A percentile compares a stretch with the other conserved stretches of the same genome.
phyloP scores from a whole-genome alignment of 805 yeast species.

The Suhomyces kilbournensis region DNA sequence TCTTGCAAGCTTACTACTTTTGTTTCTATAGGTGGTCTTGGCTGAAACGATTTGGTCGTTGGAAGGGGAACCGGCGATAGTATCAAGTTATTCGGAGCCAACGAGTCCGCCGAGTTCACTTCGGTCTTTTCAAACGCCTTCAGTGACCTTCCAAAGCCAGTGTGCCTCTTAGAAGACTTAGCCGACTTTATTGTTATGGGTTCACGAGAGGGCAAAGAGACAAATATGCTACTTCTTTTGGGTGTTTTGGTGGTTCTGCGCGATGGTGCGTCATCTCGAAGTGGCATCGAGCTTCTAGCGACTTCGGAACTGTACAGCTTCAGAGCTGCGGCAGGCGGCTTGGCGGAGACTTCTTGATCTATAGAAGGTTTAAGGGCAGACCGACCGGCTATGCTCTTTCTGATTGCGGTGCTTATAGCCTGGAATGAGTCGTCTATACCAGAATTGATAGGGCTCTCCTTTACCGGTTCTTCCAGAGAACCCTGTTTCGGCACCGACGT shows the following conservation, averaged over 20 bases:
- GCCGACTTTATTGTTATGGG: constrained; percentile 25
- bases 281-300: constrained; percentile 10
- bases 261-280: constrained; percentile 13
- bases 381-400: constrained; percentile 44
- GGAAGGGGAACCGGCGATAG: constrained; percentile 13
- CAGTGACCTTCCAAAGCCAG: constrained; percentile 14
- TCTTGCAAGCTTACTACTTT: not conserved
- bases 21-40: not conserved
- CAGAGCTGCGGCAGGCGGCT: not conserved
- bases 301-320: not conserved
- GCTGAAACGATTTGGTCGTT: not conserved
- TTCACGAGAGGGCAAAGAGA: constrained; percentile 36
- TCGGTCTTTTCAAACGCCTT: constrained; percentile 15
- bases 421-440: constrained; percentile 41
- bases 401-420: constrained; percentile 45
- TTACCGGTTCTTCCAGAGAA: not conserved
- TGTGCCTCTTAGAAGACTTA: constrained; percentile 5
- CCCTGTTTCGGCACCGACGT: not conserved
- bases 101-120: constrained; percentile 10
- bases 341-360: not conserved
- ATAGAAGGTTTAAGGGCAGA: constrained; percentile 2
- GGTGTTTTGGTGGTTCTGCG: constrained; percentile 21
- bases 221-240: constrained; percentile 32
- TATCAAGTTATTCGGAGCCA: constrained; percentile 4
- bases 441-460: not conserved